Evolutionary conservation across 2,329 filamentous ascomycete species (phyloP), one percentile per base, ranked within the genome.

Genomic region (Fusarium camptoceras): DNA sequence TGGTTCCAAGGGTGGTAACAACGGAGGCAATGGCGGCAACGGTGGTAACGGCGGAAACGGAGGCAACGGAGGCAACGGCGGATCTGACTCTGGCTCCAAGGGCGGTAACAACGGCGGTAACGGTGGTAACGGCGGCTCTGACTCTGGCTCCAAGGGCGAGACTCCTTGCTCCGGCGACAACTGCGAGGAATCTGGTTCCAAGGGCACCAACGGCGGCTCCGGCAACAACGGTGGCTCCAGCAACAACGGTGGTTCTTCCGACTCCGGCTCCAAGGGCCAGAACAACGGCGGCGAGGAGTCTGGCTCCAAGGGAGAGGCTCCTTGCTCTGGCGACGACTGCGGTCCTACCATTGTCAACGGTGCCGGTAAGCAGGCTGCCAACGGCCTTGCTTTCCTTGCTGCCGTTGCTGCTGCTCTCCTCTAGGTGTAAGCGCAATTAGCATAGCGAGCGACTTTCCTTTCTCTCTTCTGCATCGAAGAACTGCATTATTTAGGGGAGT

Each of bases 341-440:
- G 5, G 20, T 20, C 71, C 72, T 12, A 62, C 71, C 57, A 68
- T 41, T 8, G 71, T 70, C 41, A 64, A 30, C 57, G 46, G 55
- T 14, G 72, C 68, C 24, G 58, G 65, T 34, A 73, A 73, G 58
- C 68, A 73, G 55, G 71, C 68, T 30, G 42, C 70, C 65, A 68
- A 68, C 59, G 44, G 50, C 22, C 41, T 73, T 51, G 65, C 71
- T 20, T 37, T 70, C 42, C 55, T 73, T 11, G 71, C 71, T 53
- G 66, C 62, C 39, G 28, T 73, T 44, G 51, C 59, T 31, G 70
- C 50, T 34, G 71, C 71, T 55, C 54, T 65, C 31, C 48, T 73
- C 42, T 73, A 73, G 54, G 37, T n/a, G 18, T 16, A 8, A 30
- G 31, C 49, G 3, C 31, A 6, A 53, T 22, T 41, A 51, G 48